Base-by-base conservation (phyloP, 2,329 filamentous ascomycete species). In the Celoporthe dispersa region DNA sequence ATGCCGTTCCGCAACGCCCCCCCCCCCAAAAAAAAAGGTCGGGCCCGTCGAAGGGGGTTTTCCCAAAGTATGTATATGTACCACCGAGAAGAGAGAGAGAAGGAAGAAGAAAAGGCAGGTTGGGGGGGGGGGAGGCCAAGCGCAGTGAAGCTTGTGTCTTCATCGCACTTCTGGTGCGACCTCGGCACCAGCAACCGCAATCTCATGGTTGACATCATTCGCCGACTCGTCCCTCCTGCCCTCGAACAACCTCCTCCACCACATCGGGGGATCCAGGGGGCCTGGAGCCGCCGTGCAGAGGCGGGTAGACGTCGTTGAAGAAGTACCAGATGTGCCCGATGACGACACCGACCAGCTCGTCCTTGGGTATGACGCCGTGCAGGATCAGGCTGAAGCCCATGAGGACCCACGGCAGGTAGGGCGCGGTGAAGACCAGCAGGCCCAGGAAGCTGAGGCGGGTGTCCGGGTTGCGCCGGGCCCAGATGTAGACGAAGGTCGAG, bases 241-340 rank as follows among this genome's bases (percentile, higher is more conserved):
- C 74, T 91, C 94, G 77, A 97, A 97, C 25, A 98, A 77, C 57
- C 94, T 87, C 70, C 92, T 88, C 95, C 95, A 99, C 91, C 93
- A 98, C 70, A 84, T 83, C 0, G 96, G 96, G 51, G 96, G 95
- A 76, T 97, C 95, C 63, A 99, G 85, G 0, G n/a, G 96, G 96
- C 68, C 93, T 87, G 66, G 92, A 91, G 25, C 94, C 94, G 73
- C 92, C 90, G 81, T 98, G 93, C 59, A 98, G 87, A 3, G 94
- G 92, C 3, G 96, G 96, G 80, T 97, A 99, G 22, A 99, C 94
- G 79, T 99, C 96, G 71, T 91, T 93, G 81, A 98, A 98, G 83
- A 98, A 99, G 81, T 98, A 99, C 92, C 94, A 98, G 55, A 98
- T 87, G 81, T 99, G 96, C 12, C 96, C 96, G 53, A 98, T 94